phyloP scores from a whole-genome alignment of 495 filamentous ascomycete species.

The Penicillium herquei region DNA sequence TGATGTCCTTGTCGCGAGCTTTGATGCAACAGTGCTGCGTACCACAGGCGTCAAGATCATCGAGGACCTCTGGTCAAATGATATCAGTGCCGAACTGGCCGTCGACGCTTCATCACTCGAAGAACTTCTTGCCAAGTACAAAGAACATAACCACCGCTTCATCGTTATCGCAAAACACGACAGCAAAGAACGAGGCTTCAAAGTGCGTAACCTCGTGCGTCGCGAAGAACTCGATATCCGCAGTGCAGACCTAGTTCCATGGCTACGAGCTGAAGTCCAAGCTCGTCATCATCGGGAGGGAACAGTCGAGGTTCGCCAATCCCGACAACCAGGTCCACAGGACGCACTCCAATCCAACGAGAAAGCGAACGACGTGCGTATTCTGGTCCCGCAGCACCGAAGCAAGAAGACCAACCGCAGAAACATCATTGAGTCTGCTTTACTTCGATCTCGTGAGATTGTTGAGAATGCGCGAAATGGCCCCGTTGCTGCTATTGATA shows the following conservation, averaged over 20 bases:
- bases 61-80: conserved; percentile 75
- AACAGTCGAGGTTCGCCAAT: conserved; percentile 41
- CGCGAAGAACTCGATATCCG: conserved; percentile 84
- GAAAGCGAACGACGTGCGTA: conserved; percentile 71
- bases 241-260: conserved; percentile 69
- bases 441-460: conserved; percentile 59
- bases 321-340: conserved; percentile 46
- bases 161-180: conserved; percentile 84
- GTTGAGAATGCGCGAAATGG: conserved; percentile 66
- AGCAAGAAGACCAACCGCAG: conserved; percentile 88
- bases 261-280: conserved; percentile 79
- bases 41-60: conserved; percentile 72
- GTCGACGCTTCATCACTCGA: conserved; percentile 70
- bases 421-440: conserved; percentile 77
- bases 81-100: conserved; percentile 88
- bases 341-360: conserved; percentile 40
- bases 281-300: conserved; percentile 68
- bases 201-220: conserved; percentile 69
- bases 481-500: conserved; percentile 86
- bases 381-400: conserved; percentile 74
- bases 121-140: conserved; percentile 64
- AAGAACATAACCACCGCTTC: conserved; percentile 79
- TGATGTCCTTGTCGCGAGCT: conserved; percentile 86
- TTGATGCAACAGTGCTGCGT: conserved; percentile 73
- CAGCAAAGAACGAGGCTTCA: conserved; percentile 64